These are phyloP conservation scores for Cercospora berteroae DNA, from an alignment of 2,329 filamentous ascomycete species.

Conservation along the genomic window DNA sequence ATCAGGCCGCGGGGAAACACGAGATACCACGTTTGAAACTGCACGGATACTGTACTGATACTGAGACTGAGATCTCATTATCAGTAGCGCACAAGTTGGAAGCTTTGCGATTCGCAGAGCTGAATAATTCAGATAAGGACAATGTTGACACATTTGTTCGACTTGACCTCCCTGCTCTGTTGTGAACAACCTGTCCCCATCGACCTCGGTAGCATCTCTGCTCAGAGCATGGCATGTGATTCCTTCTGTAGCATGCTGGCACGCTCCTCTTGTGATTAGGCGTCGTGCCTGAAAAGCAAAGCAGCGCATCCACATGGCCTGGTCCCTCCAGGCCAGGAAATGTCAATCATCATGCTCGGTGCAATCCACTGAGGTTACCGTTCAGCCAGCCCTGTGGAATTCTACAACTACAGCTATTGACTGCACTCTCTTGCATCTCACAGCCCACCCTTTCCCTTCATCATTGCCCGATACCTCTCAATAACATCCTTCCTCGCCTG, in stretches of 20 bases:
- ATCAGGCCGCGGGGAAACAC: neutral
- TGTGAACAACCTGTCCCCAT: neutral
- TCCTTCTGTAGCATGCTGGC: too few species aligned
- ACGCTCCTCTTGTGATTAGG: too few species aligned
- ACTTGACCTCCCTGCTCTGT: neutral
- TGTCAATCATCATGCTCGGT: neutral
- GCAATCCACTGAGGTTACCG: neutral
- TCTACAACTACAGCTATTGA: neutral
- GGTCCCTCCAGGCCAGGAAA: neutral
- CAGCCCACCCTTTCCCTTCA: constrained; percentile 48
- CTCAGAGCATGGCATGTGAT: too few species aligned
- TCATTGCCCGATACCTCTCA: constrained; percentile 69
- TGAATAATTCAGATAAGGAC: neutral
- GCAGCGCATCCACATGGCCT: neutral
- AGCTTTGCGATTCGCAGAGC: neutral
- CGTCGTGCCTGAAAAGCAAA: too few species aligned
- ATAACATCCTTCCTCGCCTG: constrained; percentile 68
- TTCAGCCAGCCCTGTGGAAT: neutral
- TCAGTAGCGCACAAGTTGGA: neutral
- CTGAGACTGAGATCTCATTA: neutral
- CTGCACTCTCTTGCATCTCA: neutral
- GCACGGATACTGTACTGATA: neutral
- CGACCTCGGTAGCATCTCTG: neutral
- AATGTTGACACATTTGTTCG: neutral
- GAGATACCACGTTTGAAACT: neutral